Conservation (phyloP, 768 basidiomycete species). For the Tulasnella sp. region DNA sequence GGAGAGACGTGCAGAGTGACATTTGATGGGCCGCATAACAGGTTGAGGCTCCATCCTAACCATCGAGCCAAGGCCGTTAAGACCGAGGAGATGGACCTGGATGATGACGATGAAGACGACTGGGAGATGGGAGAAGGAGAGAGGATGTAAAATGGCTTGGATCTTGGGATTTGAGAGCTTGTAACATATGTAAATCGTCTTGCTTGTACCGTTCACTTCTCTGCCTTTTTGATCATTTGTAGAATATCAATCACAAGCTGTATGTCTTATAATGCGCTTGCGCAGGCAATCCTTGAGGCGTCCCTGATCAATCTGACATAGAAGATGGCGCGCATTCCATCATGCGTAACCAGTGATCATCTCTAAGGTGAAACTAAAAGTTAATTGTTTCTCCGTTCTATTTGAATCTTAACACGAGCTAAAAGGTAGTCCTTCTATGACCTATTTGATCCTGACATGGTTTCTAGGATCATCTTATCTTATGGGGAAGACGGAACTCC, state of each 20-base stretch:
- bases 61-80: constrained; percentile 57
- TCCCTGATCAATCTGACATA: no score
- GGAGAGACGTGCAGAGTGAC: constrained; percentile 74
- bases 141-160: constrained; percentile 21
- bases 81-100: constrained; percentile 60
- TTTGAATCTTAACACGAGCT: no score
- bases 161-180: background rate
- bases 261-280: no score
- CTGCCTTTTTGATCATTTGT: background rate
- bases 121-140: constrained; percentile 40
- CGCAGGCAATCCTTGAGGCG: no score
- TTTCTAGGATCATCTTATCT: background rate
- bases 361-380: no score
- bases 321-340: no score
- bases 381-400: no score
- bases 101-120: constrained; percentile 61
- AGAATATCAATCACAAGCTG: background rate
- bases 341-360: no score
- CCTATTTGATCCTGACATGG: no score
- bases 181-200: background rate
- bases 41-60: constrained; percentile 77
- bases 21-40: constrained; percentile 83
- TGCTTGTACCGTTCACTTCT: background rate
- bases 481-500: background rate
- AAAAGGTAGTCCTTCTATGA: no score